A percentile compares a stretch with the other conserved stretches of the same genome.
phyloP scores from a whole-genome alignment of 2,329 filamentous ascomycete species.

The Blastomyces silverae region DNA sequence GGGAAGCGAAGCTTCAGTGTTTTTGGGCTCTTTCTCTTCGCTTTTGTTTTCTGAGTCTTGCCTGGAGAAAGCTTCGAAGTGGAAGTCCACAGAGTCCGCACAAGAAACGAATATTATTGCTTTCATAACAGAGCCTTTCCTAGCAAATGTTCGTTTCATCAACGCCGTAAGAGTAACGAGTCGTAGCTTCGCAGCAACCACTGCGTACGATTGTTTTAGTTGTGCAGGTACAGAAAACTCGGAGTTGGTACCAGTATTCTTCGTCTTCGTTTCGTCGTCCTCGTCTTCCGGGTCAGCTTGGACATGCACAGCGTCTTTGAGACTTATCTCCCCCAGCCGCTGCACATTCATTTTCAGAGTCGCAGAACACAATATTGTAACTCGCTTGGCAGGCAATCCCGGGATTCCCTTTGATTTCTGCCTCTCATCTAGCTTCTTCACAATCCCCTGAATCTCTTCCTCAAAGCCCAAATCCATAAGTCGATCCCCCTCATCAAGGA shows the following conservation, averaged over 20 bases:
- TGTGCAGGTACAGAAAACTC: constrained; percentile 80
- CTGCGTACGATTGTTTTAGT: constrained; percentile 82
- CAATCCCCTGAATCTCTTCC: constrained; percentile 81
- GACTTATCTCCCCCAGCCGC: constrained; percentile 83
- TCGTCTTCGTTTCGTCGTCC: constrained; percentile 43
- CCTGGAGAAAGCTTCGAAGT: constrained; percentile 71
- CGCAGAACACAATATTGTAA: constrained; percentile 88
- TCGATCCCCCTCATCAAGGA: constrained; percentile 94
- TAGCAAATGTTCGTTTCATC: constrained; percentile 78
- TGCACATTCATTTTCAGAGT: constrained; percentile 98
- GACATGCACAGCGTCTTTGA: constrained; percentile 87
- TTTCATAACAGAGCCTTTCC: constrained; percentile 90
- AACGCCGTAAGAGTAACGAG: constrained; percentile 80
- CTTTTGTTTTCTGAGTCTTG: constrained; percentile 24
- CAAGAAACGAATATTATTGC: constrained; percentile 95
- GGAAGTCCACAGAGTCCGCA: constrained; percentile 93
- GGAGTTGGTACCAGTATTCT: constrained; percentile 46
- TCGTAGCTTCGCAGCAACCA: constrained; percentile 82
- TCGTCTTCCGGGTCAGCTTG: constrained; percentile 58
- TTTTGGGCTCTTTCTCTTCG: constrained; percentile 24
- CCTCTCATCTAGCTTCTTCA: constrained; percentile 66
- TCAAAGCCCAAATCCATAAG: constrained; percentile 98
- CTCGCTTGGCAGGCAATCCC: constrained; percentile 62
- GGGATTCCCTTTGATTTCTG: constrained; percentile 57
- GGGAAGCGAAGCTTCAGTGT: constrained; percentile 15